Percentiles rank a stretch among this genome's conserved stretches.
phyloP scores from a whole-genome alignment of 2,329 filamentous ascomycete genomes.

The Penicillium sp. region DNA sequence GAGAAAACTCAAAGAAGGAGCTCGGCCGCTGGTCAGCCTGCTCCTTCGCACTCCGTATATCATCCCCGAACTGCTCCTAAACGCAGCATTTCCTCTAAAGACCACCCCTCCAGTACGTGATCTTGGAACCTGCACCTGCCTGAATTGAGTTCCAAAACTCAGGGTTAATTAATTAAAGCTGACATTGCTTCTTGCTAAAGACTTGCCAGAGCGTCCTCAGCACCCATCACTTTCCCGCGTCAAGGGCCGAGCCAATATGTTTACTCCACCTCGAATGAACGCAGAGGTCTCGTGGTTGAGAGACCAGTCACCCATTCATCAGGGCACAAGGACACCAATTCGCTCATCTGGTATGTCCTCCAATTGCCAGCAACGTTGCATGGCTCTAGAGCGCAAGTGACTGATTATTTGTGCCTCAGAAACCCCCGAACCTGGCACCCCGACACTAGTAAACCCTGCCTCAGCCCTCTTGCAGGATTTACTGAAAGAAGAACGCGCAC shows the following conservation, averaged over 20 bases:
- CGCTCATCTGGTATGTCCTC: slow-evolving; percentile 25
- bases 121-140: background rate
- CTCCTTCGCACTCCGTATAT: slow-evolving; percentile 29
- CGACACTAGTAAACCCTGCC: slow-evolving; percentile 40
- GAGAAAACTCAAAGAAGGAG: slow-evolving; percentile 27
- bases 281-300: slow-evolving; percentile 33
- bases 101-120: slow-evolving; percentile 26
- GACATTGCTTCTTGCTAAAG: slow-evolving; percentile 20
- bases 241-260: slow-evolving; percentile 34
- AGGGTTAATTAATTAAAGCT: slow-evolving; percentile 9
- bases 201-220: slow-evolving; percentile 25
- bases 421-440: slow-evolving; percentile 31
- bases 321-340: slow-evolving; percentile 26
- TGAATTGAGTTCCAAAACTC: background rate
- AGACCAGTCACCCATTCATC: slow-evolving; percentile 30
- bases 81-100: slow-evolving; percentile 21
- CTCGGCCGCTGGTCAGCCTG: slow-evolving; percentile 25
- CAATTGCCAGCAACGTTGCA: background rate
- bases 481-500: slow-evolving; percentile 44
- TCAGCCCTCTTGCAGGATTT: slow-evolving; percentile 43
- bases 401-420: slow-evolving; percentile 22
- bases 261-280: slow-evolving; percentile 29
- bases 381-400: background rate
- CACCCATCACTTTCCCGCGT: slow-evolving; percentile 34
- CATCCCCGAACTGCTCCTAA: slow-evolving; percentile 20